Evolutionary conservation across 805 yeast genomes (phyloP).

Genomic region (Metschnikowia cerradonensis): DNA sequence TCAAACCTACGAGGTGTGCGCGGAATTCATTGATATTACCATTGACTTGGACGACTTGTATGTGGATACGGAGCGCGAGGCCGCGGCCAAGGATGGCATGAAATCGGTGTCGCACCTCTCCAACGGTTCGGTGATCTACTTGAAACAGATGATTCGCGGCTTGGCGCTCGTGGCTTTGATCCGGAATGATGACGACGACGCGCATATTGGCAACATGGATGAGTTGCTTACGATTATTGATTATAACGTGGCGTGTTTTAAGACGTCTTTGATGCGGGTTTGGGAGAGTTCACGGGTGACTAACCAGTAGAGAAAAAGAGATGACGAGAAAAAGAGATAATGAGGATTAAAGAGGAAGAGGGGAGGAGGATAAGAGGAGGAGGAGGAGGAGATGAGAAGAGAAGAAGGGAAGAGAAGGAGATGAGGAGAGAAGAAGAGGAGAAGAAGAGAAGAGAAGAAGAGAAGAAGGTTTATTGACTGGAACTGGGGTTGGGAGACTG

Average conservation of each 20-base stretch:
- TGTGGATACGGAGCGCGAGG: conserved; percentile 20
- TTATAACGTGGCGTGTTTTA: conserved; percentile 80
- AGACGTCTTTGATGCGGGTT: conserved; percentile 70
- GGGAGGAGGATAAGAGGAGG: too few relatives aligned
- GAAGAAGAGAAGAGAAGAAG: too few relatives aligned
- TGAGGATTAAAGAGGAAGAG: too few relatives aligned
- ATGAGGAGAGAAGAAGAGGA: too few relatives aligned
- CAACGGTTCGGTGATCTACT: conserved; percentile 77
- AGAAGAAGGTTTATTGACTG: too few relatives aligned
- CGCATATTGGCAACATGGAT: conserved; percentile 22
- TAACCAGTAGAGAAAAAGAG: neutral
- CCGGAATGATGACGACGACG: conserved; percentile 51
- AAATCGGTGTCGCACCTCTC: conserved; percentile 72
- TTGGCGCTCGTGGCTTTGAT: conserved; percentile 85
- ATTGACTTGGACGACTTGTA: conserved; percentile 80
- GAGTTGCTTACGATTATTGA: conserved; percentile 67
- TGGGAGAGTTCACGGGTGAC: conserved; percentile 45
- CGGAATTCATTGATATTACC: conserved; percentile 93
- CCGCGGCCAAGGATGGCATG: conserved; percentile 32
- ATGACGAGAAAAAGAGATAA: too few relatives aligned
- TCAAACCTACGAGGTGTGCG: conserved; percentile 93
- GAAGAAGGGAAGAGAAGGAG: too few relatives aligned
- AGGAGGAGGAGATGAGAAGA: too few relatives aligned
- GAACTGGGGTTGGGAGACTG: too few relatives aligned
- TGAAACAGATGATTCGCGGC: conserved; percentile 91